Evolutionary conservation across 441 rosid species (phyloP), one percentile per base, ranked within the genome.

Genomic region (Gossypium lobatum): DNA sequence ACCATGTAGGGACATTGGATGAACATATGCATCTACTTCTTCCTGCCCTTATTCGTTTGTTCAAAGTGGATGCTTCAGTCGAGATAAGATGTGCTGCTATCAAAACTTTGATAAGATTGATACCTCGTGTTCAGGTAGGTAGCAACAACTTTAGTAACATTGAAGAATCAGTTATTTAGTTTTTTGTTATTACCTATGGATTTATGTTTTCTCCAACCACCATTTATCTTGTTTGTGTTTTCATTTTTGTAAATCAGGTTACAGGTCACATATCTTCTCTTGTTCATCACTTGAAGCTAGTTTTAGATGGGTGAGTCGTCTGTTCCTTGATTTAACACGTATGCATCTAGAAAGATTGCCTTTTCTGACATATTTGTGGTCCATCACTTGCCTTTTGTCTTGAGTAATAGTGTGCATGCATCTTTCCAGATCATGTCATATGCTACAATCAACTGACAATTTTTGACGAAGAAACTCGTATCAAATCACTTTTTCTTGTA

Each of bases 1-100:
- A 66, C 72, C 57, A 73, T 62, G 69, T 85, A 94, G 99, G 98
- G 69, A 91, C 98, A 52, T 83, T 96, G 89, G 99, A 96, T 79
- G 98, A 94, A 77, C 99, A 96, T 83, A 92, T 96, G 99, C 99
- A 94, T 89, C 85, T 93, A 48, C 95, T 96, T 82, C 89, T 94
- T 82, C 99, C 98, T 65, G 99, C 98, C 71, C 95, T 96, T 63
- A 91, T 93, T 79, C 88, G 98, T 45, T 80, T 92, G 84, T 91
- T 96, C 80, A 94, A 94, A 86, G 96, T 91, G 82, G 99, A 96
- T 80, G 96, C 97, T 75, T 85, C 97, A 5, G 93, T 94, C 70
- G 93, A 93, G 70, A 84, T 88, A 78, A 88, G 97, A 71, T 91
- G 92, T 64, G 93, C 96, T 77, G 93, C 98, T 71, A 94, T 96